Conservation (phyloP, 805 yeast genomes). For the Starmerella riodocensis region DNA sequence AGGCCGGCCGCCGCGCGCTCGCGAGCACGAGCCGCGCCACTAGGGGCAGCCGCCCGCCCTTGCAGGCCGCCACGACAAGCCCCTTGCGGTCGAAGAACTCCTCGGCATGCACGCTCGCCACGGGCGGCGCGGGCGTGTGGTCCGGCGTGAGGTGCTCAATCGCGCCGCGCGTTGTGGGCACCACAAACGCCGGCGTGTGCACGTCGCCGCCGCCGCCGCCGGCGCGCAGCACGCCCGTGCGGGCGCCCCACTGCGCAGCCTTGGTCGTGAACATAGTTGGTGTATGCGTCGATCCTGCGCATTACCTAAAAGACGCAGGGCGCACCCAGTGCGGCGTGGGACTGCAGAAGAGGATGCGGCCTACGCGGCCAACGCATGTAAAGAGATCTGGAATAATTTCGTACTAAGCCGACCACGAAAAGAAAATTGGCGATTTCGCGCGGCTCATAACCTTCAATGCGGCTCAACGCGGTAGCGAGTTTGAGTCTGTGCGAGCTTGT, state of each 20-base stretch:
- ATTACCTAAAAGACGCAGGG: no score
- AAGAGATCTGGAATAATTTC: no score
- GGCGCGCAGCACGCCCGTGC: constrained; percentile 20
- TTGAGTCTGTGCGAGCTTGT: no score
- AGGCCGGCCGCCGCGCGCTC: constrained; percentile 25
- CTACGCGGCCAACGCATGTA: no score
- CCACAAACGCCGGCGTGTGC: constrained; percentile 26
- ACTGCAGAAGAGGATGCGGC: no score
- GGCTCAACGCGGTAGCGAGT: no score
- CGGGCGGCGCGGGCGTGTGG: constrained; percentile 21
- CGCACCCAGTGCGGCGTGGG: no score
- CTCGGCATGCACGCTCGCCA: constrained; percentile 27
- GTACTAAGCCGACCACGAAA: no score
- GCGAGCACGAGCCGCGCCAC: constrained; percentile 23
- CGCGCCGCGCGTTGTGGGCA: constrained; percentile 31
- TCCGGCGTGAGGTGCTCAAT: constrained; percentile 35
- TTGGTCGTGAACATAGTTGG: constrained; percentile 16
- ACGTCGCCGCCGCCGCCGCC: constrained; percentile 19
- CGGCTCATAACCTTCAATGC: no score
- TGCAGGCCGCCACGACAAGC: constrained; percentile 15
- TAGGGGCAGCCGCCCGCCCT: constrained; percentile 22
- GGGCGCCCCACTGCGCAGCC: constrained; percentile 18
- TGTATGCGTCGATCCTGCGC: no score
- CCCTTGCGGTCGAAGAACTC: constrained; percentile 28
- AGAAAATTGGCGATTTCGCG: no score